Evolutionary conservation across 2,329 filamentous ascomycete species (phyloP).

Genomic region (Penicillium aurantiogriseum): DNA sequence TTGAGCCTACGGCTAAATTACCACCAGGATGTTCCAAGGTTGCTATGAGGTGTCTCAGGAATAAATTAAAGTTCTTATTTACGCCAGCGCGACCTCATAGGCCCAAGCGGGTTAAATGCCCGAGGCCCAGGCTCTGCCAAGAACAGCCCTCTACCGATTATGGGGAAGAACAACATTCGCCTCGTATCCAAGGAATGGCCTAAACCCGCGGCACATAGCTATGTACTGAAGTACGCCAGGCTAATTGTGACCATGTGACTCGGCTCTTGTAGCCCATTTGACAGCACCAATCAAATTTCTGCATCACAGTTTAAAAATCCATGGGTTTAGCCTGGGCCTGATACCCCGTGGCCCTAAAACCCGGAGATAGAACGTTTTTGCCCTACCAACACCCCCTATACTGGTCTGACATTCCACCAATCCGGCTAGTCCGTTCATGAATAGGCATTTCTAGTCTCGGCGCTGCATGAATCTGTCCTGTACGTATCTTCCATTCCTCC

Average conservation of each 20-base stretch:
- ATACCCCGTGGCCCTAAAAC: background rate
- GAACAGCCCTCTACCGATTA: background rate
- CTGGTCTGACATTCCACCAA: background rate
- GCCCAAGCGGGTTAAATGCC: too few species aligned
- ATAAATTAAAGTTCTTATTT: too few species aligned
- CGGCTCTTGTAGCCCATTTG: background rate
- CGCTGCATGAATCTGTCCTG: background rate
- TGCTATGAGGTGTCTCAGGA: too few species aligned
- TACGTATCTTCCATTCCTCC: too few species aligned
- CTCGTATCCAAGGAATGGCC: background rate
- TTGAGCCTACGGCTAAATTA: too few species aligned
- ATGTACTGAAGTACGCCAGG: background rate
- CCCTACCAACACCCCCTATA: background rate
- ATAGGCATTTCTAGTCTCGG: background rate
- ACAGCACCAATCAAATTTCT: background rate
- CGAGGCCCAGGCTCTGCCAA: too few species aligned
- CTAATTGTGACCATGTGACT: background rate
- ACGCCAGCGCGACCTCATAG: too few species aligned
- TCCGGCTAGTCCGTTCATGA: background rate
- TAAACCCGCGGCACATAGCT: background rate
- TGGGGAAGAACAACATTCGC: background rate
- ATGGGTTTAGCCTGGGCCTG: background rate
- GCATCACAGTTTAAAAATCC: background rate
- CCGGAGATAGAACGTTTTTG: background rate
- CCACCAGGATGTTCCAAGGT: too few species aligned